phyloP scores from a whole-genome alignment of 768 basidiomycete species.

The Mycena maculata region DNA sequence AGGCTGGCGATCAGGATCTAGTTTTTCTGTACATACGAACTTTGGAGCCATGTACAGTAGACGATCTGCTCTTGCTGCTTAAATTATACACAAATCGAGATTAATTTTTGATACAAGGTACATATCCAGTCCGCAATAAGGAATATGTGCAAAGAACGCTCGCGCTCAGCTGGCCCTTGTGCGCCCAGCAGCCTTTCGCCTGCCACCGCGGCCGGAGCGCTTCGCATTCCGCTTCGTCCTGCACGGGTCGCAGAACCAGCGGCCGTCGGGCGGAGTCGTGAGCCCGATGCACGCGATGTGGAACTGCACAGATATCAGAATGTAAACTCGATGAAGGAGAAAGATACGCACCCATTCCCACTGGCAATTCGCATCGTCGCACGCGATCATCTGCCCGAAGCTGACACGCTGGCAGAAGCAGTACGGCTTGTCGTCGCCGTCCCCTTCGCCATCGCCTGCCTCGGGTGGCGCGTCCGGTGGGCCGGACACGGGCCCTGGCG shows the following conservation, averaged over 20 bases:
- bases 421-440: slow-evolving; percentile 77
- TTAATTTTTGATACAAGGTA: no score
- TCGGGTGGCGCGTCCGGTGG: slow-evolving; percentile 25
- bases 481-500: background rate
- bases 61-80: background rate
- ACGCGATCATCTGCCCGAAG: slow-evolving; percentile 96
- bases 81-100: background rate
- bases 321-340: slow-evolving; percentile 16
- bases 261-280: slow-evolving; percentile 71
- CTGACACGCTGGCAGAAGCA: slow-evolving; percentile 88
- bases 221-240: slow-evolving; percentile 65
- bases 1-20: slow-evolving; percentile 1
- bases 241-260: slow-evolving; percentile 83
- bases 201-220: slow-evolving; percentile 64
- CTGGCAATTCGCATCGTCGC: slow-evolving; percentile 84
- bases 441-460: slow-evolving; percentile 63
- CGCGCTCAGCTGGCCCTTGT: slow-evolving; percentile 17
- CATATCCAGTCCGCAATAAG: no score
- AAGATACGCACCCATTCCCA: slow-evolving; percentile 86
- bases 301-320: slow-evolving; percentile 64
- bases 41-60: background rate
- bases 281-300: slow-evolving; percentile 83
- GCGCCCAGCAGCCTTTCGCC: slow-evolving; percentile 51
- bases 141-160: background rate
- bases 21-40: slow-evolving; percentile 6